Base-by-base conservation (phyloP, 2,329 filamentous ascomycete genomes). In the Aspergillus alliaceus region DNA sequence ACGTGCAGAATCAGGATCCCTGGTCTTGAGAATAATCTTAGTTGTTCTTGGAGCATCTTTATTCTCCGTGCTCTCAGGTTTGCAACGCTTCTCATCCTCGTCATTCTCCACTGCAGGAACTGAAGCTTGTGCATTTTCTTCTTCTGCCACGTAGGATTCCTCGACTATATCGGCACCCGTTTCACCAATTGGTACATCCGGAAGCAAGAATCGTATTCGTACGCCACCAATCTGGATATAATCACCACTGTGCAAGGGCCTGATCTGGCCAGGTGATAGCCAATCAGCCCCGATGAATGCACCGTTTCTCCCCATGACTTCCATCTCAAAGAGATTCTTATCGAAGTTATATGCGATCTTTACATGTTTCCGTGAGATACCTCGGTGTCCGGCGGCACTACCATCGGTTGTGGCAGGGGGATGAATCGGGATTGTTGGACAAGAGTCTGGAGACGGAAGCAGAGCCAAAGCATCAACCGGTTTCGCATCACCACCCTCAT, bases 281-380 rank as follows among this genome's bases (percentile, higher is more conserved):
- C 76, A 80, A 60, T 79, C 74, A 18, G 79, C 79, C 54, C 84
- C 80, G 56, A 84, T 78, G 56, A 84, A 82, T 34, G 82, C 79
- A 55, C 84, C 83, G 61, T 86, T 86, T 52, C 79, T 75, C 34
- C 85, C 84, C 50, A 85, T 77, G 2, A 87, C 82, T 53, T 82
- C 76, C 73, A 87, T 78, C 63, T 85, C 80, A 66, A 86, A 88
- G 34, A 77, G 64, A 47, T 82, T 79, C 35, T 79, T 76, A 40
- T 84, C 78, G 59, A 83, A 82, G 57, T 85, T 84, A 74, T 84
- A 88, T 25, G 79, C 76, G 58, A 88, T 86, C 58, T 80, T 82
- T 52, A 86, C 79, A 66, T 88, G 86, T 64, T 84, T 80, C 24
- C 85, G 79, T 4, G 85, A 88, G 32, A 88, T 87, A 42, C 80